These are phyloP conservation scores for Annulohypoxylon nitens DNA, from an alignment of 495 filamentous ascomycete species.

Conservation along the genomic window DNA sequence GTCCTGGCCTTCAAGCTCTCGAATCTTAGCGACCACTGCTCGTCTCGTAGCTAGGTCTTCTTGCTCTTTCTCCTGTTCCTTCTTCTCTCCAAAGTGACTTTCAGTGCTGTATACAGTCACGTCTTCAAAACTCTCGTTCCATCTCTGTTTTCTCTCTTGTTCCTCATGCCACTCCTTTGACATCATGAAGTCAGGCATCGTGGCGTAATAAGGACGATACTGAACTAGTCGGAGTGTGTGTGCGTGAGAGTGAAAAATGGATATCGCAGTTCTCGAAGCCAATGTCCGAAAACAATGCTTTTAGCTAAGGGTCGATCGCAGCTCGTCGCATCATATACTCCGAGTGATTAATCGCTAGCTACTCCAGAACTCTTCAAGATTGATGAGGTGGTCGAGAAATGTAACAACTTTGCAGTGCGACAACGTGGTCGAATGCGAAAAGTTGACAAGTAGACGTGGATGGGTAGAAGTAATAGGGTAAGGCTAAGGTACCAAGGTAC, in stretches of 20 bases:
- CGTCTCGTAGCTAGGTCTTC: conserved; percentile 64
- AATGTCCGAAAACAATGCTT: conserved; percentile 45
- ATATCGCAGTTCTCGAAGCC: conserved; percentile 22
- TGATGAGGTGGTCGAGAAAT: conserved; percentile 7
- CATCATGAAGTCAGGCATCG: neutral
- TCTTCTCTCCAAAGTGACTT: neutral
- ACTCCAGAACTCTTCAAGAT: conserved; percentile 24
- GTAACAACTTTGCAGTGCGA: neutral
- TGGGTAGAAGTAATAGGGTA: conserved; percentile 3
- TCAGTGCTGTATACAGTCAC: neutral
- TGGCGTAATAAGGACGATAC: neutral
- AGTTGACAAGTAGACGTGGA: neutral
- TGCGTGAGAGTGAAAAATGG: neutral
- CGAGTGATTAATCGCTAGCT: conserved; percentile 24
- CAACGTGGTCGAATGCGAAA: conserved; percentile 14
- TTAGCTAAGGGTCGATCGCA: conserved; percentile 25
- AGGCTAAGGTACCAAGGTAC: neutral
- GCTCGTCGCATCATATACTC: conserved; percentile 37
- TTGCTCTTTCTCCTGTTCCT: conserved; percentile 43
- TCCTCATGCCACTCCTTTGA: neutral
- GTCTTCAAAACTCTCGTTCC: neutral
- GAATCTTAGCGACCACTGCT: neutral
- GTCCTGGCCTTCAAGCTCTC: neutral
- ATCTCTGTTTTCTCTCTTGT: neutral
- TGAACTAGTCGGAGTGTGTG: neutral